Conservation (phyloP, 1,139 yeast genomes). For the Torulaspora pretoriensis region DNA sequence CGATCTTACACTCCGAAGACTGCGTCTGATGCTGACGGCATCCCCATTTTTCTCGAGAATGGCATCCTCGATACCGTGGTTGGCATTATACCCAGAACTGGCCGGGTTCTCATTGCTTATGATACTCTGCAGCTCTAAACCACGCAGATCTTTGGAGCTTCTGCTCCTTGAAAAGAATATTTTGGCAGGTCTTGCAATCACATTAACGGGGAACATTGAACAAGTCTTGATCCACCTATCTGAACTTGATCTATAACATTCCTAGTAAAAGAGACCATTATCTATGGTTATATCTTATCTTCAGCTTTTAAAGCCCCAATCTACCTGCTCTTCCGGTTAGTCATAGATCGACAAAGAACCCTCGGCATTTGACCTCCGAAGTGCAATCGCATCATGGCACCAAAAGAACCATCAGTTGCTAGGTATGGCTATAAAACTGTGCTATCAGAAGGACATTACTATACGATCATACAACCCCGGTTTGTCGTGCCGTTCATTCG, state of each 20-base stretch:
- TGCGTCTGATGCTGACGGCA: slow-evolving; percentile 3
- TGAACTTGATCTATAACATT: not conserved
- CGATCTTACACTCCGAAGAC: slow-evolving; percentile 2
- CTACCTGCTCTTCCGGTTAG: not conserved
- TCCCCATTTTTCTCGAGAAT: slow-evolving; percentile 12
- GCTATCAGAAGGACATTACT: not conserved
- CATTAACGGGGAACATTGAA: slow-evolving; percentile 11
- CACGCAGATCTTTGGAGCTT: not conserved
- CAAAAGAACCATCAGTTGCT: not conserved
- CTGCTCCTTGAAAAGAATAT: slow-evolving; percentile 8
- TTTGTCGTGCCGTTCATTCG: not conserved
- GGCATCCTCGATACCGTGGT: slow-evolving; percentile 7
- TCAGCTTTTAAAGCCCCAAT: not conserved
- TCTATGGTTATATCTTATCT: too few relatives aligned
- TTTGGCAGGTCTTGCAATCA: slow-evolving; percentile 11
- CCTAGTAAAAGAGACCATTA: too few relatives aligned
- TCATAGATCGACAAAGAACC: not conserved
- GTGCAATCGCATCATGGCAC: not conserved
- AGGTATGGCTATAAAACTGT: not conserved
- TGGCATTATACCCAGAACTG: slow-evolving; percentile 17
- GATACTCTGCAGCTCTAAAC: slow-evolving; percentile 10
- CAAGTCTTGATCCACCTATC: not conserved
- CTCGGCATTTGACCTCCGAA: slow-evolving; percentile 4
- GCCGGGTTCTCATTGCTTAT: slow-evolving; percentile 4
- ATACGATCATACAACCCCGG: not conserved